phyloP scores from a whole-genome alignment of 2,329 filamentous ascomycete genomes.

The Aspergillus vadensis region DNA sequence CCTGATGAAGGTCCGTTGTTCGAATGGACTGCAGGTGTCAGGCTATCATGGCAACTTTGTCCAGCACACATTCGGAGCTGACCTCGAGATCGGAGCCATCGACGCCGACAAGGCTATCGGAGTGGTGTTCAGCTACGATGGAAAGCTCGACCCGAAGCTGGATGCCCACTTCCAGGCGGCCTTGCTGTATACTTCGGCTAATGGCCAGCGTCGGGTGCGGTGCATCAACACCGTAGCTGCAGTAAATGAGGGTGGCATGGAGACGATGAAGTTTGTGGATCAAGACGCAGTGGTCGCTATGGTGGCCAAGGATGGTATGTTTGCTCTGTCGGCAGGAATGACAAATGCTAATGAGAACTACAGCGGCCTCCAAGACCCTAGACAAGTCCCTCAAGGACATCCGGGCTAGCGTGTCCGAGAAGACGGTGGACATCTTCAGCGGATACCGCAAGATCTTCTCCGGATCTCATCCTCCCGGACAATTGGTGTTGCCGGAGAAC shows the following conservation, averaged over 20 bases:
- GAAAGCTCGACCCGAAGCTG: conserved; percentile 93
- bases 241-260: conserved; percentile 80
- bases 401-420: conserved; percentile 79
- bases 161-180: conserved; percentile 98
- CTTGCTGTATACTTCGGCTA: conserved; percentile 88
- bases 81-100: conserved; percentile 88
- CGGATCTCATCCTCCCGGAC: conserved; percentile 80
- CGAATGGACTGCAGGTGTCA: conserved; percentile 89
- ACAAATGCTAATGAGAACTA: conserved; percentile 24
- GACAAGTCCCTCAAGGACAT: conserved; percentile 81
- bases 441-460: conserved; percentile 92
- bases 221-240: conserved; percentile 94
- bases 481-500: conserved; percentile 92
- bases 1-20: conserved; percentile 97
- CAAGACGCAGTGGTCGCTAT: conserved; percentile 89
- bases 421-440: conserved; percentile 87
- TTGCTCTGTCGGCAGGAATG: background rate
- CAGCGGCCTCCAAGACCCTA: conserved; percentile 78
- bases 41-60: conserved; percentile 96
- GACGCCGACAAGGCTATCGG: conserved; percentile 92
- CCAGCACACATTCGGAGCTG: conserved; percentile 91
- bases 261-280: conserved; percentile 88
- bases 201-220: conserved; percentile 83
- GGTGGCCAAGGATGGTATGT: conserved; percentile 77
- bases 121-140: conserved; percentile 91